Conservation (phyloP, 139 green algal species). For the Chlorella vulgaris region DNA sequence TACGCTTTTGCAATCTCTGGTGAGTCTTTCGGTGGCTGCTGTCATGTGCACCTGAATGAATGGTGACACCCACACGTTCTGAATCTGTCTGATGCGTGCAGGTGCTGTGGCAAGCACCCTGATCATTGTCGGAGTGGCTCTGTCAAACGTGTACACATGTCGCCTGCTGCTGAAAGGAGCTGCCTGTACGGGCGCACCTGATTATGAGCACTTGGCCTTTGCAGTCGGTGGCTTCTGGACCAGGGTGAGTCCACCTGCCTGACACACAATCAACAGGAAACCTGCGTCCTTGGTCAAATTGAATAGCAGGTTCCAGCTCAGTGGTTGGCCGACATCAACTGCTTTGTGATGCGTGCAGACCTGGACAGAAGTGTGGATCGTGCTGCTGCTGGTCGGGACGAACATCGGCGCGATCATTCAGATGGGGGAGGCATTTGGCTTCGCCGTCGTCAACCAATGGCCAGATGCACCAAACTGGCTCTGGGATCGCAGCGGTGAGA, state of each 20-base stretch:
- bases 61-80: background rate
- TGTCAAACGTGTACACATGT: constrained; percentile 28
- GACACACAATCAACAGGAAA: no score
- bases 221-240: constrained; percentile 12
- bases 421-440: constrained; percentile 15
- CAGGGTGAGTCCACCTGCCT: background rate
- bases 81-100: background rate
- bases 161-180: constrained; percentile 16
- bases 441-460: constrained; percentile 8
- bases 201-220: constrained; percentile 8
- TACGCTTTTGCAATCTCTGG: background rate
- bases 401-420: constrained; percentile 33
- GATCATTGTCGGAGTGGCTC: background rate
- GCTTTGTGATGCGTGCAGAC: no score
- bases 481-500: constrained; percentile 14
- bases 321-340: no score
- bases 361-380: constrained; percentile 15
- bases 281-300: background rate
- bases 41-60: no score
- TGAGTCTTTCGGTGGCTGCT: background rate
- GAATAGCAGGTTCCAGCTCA: background rate
- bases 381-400: constrained; percentile 27
- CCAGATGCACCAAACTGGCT: constrained; percentile 8
- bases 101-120: background rate
- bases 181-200: background rate